phyloP scores from a whole-genome alignment of 140 eudicot species.

The Bidens hawaiensis region DNA sequence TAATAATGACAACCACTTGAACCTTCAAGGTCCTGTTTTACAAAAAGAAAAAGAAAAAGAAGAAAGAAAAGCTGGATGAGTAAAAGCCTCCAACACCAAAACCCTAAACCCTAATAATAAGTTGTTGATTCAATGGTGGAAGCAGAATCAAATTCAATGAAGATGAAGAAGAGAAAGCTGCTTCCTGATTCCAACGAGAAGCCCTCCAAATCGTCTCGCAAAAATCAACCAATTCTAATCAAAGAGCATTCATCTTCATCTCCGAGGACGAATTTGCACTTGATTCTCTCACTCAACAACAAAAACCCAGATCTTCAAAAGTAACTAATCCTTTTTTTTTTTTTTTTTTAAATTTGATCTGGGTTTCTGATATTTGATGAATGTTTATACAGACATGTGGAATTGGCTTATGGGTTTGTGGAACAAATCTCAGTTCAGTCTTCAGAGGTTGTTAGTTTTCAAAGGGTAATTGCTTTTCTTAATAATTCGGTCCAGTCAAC shows the following conservation, averaged over 20 bases:
- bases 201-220: conserved; percentile 29
- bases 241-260: conserved; percentile 12
- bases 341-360: too few relatives aligned
- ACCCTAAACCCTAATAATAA: too few relatives aligned
- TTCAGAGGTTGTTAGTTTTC: conserved; percentile 44
- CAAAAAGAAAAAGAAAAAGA: too few relatives aligned
- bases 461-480: conserved; percentile 48
- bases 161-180: conserved; percentile 42
- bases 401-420: conserved; percentile 64
- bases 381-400: conserved; percentile 67
- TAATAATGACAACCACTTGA: too few relatives aligned
- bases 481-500: conserved; percentile 77
- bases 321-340: conserved; percentile 22
- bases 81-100: too few relatives aligned
- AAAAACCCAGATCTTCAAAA: conserved; percentile 29
- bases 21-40: too few relatives aligned
- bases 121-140: too few relatives aligned
- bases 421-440: conserved; percentile 28
- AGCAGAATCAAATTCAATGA: conserved; percentile 23
- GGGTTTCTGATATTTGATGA: too few relatives aligned
- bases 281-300: conserved; percentile 49
- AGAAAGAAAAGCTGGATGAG: too few relatives aligned
- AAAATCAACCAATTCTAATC: conserved; percentile 6
- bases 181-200: conserved; percentile 16
- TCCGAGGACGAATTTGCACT: conserved; percentile 71